Base-by-base conservation (phyloP, 2,329 filamentous ascomycete species). In the Keithomyces neogunnii region DNA sequence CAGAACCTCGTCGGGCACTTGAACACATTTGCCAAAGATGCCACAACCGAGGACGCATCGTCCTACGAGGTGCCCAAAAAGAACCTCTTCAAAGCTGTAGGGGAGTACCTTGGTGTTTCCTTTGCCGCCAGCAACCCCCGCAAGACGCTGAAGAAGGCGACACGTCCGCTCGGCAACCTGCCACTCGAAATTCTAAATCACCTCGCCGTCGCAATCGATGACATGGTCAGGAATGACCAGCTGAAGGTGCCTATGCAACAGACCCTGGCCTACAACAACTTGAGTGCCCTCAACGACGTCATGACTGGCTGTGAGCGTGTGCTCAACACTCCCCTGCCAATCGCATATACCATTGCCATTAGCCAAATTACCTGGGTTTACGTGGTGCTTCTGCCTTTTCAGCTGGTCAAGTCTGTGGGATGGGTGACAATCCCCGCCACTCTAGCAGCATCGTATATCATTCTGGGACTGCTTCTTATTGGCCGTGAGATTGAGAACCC, bases 351-450 rank as follows among this genome's bases (percentile, higher is more conserved):
- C 57, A 93, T 95, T 60, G 82, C 88, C 60, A 91, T 93, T 65
- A 83, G 84, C 26, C 89, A 95, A 65, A 92, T 93, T 63, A 89
- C 89, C 33, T 91, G 87, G 82, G 79, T 90, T 48, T 95, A 93
- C 69, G 83, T 93, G 49, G 70, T 89, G 59, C 76, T 89, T 33
- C 77, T 95, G 1, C 89, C 89, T 5, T 93, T 93, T 75, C 89
- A 95, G 69, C 80, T 95, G 5, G 80, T 81, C 62, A 63, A 66
- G 0, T 65, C 69, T 3, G 78, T 95, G 1, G 59, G 68, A 6
- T 93, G 85, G 84, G 76, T 90, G 56, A 85, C 88, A 10, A 91
- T 93, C 56, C 88, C 88, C 0, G 88, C 83, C 35, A 85, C 84
- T 44, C 72, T 91, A 13, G 76, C 74, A 3, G 85, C 84, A 3